Percentiles rank a stretch among this genome's conserved stretches.
Conservation (phyloP, 768 basidiomycete species). For the Saitozyma podzolica region DNA sequence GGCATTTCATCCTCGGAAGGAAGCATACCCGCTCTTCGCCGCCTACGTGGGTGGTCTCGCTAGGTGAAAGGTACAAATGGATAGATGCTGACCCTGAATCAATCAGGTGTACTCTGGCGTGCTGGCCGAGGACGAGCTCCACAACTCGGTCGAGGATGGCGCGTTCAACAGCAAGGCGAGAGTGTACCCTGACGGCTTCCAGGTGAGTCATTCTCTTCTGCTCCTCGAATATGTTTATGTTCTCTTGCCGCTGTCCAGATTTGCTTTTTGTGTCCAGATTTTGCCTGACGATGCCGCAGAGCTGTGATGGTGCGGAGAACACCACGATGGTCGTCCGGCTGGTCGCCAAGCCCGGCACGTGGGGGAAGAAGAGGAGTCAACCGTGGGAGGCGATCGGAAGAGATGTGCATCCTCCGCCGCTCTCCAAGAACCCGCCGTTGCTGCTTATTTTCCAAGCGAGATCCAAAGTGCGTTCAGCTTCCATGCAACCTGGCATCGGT, state of each 20-base stretch:
- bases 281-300: slow-evolving; percentile 15
- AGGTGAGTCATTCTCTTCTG: slow-evolving; percentile 64
- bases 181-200: slow-evolving; percentile 85
- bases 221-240: too few relatives aligned
- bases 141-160: slow-evolving; percentile 27
- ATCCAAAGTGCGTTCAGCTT: slow-evolving; percentile 47
- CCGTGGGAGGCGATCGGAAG: slow-evolving; percentile 38
- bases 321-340: slow-evolving; percentile 70
- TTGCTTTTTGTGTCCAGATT: neutral
- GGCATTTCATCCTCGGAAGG: slow-evolving; percentile 61
- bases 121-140: slow-evolving; percentile 58
- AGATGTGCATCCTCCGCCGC: slow-evolving; percentile 57
- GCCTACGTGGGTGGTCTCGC: slow-evolving; percentile 53
- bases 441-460: slow-evolving; percentile 46
- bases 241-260: too few relatives aligned
- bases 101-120: slow-evolving; percentile 84
- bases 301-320: slow-evolving; percentile 79
- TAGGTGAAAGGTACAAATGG: neutral
- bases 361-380: slow-evolving; percentile 26
- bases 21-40: slow-evolving; percentile 46
- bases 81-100: slow-evolving; percentile 68
- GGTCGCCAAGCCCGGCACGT: slow-evolving; percentile 57
- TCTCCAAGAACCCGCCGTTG: slow-evolving; percentile 54
- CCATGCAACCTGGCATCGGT: neutral
- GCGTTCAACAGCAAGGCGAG: slow-evolving; percentile 57